A percentile compares a stretch with the other conserved stretches of the same genome.
Conservation (phyloP, 2,329 filamentous ascomycete genomes). For the Aureobasidium sp. region DNA sequence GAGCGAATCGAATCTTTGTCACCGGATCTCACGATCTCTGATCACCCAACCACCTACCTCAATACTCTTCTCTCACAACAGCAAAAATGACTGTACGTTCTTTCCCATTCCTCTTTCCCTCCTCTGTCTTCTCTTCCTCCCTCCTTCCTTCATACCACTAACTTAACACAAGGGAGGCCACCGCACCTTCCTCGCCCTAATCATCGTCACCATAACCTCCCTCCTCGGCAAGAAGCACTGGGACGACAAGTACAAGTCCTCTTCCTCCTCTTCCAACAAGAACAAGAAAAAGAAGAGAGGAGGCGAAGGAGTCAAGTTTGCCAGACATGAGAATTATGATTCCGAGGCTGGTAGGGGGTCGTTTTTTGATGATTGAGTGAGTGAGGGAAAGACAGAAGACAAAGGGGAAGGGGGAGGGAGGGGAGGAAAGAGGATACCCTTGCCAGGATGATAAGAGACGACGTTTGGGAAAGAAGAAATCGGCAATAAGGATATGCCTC, state of each 20-base stretch:
- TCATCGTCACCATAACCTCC: neutral
- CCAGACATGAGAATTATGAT: neutral
- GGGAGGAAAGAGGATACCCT: too few relatives aligned
- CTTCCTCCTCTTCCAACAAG: neutral
- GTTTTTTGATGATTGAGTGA: neutral
- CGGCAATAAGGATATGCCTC: neutral
- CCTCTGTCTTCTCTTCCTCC: too few relatives aligned
- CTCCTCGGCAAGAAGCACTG: neutral
- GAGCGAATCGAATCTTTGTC: neutral
- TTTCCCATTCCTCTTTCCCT: too few relatives aligned
- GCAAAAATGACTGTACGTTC: neutral
- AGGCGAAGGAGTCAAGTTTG: neutral
- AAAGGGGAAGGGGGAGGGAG: too few relatives aligned
- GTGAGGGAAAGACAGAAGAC: too few relatives aligned
- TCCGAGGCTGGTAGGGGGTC: neutral
- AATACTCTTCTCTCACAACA: too few relatives aligned
- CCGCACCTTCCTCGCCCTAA: neutral
- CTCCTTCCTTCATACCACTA: too few relatives aligned
- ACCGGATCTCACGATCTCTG: neutral
- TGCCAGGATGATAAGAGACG: too few relatives aligned
- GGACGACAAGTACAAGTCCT: neutral
- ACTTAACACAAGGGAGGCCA: neutral
- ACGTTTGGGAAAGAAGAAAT: neutral
- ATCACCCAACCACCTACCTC: too few relatives aligned
- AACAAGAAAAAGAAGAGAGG: neutral